Conservation (phyloP, 2,329 filamentous ascomycete species). For the Penicillium sp. region DNA sequence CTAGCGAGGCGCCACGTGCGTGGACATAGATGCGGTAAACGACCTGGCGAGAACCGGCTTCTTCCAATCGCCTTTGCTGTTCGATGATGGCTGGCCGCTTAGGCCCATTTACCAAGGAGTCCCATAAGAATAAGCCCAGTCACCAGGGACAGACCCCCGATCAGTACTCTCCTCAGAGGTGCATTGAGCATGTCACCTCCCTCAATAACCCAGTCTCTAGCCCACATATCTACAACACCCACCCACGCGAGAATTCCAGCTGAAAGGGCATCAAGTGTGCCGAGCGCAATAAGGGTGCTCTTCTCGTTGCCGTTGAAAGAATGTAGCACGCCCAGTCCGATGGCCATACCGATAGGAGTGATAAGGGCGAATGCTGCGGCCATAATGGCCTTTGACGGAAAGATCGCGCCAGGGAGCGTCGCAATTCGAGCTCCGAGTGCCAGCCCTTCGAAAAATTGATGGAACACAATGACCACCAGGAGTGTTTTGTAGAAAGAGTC, state of each 20-base stretch:
- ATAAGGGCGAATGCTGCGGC: slow-evolving; percentile 68
- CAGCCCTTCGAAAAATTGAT: slow-evolving; percentile 77
- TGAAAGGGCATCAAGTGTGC: slow-evolving; percentile 72
- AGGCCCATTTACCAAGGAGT: slow-evolving; percentile 75
- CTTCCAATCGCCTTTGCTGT: not conserved
- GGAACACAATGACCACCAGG: slow-evolving; percentile 71
- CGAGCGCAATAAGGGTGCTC: slow-evolving; percentile 70
- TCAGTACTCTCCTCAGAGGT: slow-evolving; percentile 51
- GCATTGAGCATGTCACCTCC: slow-evolving; percentile 61
- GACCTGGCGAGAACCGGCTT: not conserved
- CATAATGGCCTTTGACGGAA: slow-evolving; percentile 59
- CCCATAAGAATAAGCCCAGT: slow-evolving; percentile 71
- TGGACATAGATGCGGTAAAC: not conserved
- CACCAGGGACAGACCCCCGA: slow-evolving; percentile 60
- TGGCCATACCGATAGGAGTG: slow-evolving; percentile 78
- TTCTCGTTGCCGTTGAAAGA: slow-evolving; percentile 74
- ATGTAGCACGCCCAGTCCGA: slow-evolving; percentile 72
- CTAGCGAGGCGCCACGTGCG: not conserved
- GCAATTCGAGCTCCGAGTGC: slow-evolving; percentile 74
- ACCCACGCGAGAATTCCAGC: slow-evolving; percentile 81
- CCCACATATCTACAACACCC: slow-evolving; percentile 78
- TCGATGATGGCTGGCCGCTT: not conserved
- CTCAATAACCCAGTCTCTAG: slow-evolving; percentile 70
- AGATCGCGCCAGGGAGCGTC: slow-evolving; percentile 48
- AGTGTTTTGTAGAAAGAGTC: slow-evolving; percentile 58